Conservation (phyloP, 371 early-diverging fungal genomes). For the Mucor lusitanicus region DNA sequence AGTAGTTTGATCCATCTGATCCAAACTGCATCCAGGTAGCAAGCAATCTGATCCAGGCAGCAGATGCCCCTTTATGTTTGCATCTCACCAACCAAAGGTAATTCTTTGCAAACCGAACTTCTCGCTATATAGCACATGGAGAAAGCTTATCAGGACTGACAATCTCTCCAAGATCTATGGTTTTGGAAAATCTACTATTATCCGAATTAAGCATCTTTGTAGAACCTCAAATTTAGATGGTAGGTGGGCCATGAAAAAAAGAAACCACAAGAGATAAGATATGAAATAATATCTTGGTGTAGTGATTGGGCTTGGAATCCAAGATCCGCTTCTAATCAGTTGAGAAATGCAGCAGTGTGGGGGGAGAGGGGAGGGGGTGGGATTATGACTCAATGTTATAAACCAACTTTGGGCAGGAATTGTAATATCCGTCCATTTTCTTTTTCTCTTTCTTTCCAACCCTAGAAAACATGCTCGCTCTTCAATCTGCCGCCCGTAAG, state of each 20-base stretch:
- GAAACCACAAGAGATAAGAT: not conserved
- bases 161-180: not conserved
- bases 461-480: constrained; percentile 16
- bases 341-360: not conserved
- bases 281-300: not conserved
- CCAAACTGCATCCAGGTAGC: not conserved
- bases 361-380: not conserved
- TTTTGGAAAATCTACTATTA: not conserved
- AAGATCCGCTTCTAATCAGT: not conserved
- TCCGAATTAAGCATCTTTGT: constrained; percentile 2
- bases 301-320: not conserved
- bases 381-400: constrained; percentile 1
- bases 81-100: not conserved
- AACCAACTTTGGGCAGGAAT: not conserved
- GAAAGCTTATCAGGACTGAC: not conserved
- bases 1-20: not conserved
- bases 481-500: constrained; percentile 24
- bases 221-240: not conserved
- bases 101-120: too few relatives aligned
- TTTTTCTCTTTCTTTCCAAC: not conserved
- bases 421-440: not conserved
- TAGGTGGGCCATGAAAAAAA: not conserved
- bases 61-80: not conserved
- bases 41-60: not conserved
- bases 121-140: too few relatives aligned